Evolutionary conservation across 306 rosid genomes (phyloP).

Genomic region (Myrica gale): DNA sequence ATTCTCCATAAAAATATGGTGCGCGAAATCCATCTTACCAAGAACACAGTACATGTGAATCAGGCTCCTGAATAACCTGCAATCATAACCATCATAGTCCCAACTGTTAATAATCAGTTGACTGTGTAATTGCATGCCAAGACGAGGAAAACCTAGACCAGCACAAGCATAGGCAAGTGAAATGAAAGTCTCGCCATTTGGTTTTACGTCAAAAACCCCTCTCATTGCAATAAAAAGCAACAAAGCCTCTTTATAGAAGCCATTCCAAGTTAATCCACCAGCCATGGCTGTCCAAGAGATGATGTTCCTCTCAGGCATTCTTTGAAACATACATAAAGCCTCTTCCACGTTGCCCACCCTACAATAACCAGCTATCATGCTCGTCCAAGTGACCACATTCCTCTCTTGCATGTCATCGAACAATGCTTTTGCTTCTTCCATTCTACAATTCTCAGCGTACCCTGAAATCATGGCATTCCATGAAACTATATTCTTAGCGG

Average conservation of each 20-base stretch:
- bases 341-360: constrained; percentile 52
- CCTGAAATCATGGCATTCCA: constrained; percentile 69
- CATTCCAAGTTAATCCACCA: constrained; percentile 70
- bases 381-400: constrained; percentile 77
- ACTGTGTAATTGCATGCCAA: constrained; percentile 70
- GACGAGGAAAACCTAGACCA: constrained; percentile 46
- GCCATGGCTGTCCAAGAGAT: constrained; percentile 89
- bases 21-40: constrained; percentile 53
- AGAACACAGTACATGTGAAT: constrained; percentile 65
- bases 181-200: constrained; percentile 62
- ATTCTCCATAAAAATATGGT: constrained; percentile 34
- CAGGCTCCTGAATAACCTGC: constrained; percentile 58
- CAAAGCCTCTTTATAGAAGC: constrained; percentile 51
- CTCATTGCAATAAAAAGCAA: constrained; percentile 50
- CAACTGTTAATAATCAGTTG: constrained; percentile 45
- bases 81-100: constrained; percentile 54
- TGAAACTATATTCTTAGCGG: constrained; percentile 47
- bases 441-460: constrained; percentile 45
- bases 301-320: constrained; percentile 63
- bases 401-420: constrained; percentile 53
- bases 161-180: constrained; percentile 79
- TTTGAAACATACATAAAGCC: constrained; percentile 46
- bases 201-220: constrained; percentile 28
- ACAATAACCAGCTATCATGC: constrained; percentile 68
- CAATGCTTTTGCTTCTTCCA: constrained; percentile 61